A percentile compares a stretch with the other conserved stretches of the same genome.
These are phyloP conservation scores for Petasospora fabianii DNA, from an alignment of 1,139 yeast species.

Conservation along the genomic window DNA sequence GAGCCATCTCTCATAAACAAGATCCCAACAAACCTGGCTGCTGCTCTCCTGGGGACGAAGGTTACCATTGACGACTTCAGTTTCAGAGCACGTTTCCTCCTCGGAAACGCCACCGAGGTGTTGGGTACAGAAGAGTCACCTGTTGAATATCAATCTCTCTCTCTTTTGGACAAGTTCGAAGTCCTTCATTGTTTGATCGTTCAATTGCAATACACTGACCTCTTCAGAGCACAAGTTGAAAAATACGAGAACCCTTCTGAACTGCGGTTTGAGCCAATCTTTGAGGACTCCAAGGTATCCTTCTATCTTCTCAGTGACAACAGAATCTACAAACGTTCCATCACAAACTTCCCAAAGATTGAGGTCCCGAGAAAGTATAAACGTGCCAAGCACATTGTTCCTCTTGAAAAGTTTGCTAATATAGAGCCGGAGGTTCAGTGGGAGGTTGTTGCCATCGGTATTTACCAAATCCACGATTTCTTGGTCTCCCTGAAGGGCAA, in stretches of 20 bases:
- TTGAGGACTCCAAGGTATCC: conserved; percentile 27
- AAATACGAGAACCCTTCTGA: conserved; percentile 29
- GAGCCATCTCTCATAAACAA: conserved; percentile 38
- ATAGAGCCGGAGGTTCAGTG: conserved; percentile 33
- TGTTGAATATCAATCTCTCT: conserved; percentile 36
- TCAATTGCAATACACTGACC: conserved; percentile 30
- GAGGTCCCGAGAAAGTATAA: conserved; percentile 33
- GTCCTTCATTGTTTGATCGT: conserved; percentile 40
- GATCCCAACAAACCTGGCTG: conserved; percentile 39
- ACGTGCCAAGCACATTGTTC: conserved; percentile 34
- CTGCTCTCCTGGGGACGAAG: conserved; percentile 31
- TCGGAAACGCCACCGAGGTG: conserved; percentile 34
- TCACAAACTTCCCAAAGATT: conserved; percentile 24
- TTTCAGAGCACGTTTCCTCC: conserved; percentile 41
- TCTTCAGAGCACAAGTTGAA: conserved; percentile 33
- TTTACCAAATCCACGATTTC: conserved; percentile 27
- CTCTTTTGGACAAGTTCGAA: conserved; percentile 44
- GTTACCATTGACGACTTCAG: conserved; percentile 40
- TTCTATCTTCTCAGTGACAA: conserved; percentile 25
- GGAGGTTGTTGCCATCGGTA: conserved; percentile 38
- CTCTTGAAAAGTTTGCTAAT: conserved; percentile 23
- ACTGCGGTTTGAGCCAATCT: conserved; percentile 30
- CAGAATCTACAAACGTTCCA: conserved; percentile 26
- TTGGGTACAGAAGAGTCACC: conserved; percentile 28
- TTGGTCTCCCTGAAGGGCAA: conserved; percentile 19